phyloP scores from a whole-genome alignment of 2,329 filamentous ascomycete species.

The Septoria petroselini region DNA sequence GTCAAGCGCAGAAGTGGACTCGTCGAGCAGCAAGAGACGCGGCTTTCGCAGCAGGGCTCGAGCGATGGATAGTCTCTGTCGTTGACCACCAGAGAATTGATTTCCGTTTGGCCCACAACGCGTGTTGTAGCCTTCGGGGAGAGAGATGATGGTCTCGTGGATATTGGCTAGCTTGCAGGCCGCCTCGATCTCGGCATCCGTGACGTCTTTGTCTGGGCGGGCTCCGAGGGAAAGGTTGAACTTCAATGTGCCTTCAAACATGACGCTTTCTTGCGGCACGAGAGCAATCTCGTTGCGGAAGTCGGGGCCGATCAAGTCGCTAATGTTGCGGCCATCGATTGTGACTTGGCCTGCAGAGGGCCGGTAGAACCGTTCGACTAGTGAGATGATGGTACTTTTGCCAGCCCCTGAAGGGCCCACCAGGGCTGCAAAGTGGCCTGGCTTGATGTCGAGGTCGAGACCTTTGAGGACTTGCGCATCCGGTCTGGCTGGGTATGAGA shows the following conservation, averaged over 20 bases:
- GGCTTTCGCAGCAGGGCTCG: conserved; percentile 45
- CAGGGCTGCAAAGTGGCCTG: conserved; percentile 43
- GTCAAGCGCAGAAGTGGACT: conserved; percentile 45
- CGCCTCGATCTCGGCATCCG: conserved; percentile 60
- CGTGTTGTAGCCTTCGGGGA: conserved; percentile 66
- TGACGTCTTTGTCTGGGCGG: conserved; percentile 54
- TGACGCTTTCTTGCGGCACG: conserved; percentile 49
- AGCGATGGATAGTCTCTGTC: conserved; percentile 45
- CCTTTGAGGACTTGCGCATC: conserved; percentile 55
- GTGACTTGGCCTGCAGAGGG: conserved; percentile 61
- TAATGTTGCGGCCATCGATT: conserved; percentile 46
- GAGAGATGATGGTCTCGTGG: conserved; percentile 61
- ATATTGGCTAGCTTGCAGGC: conserved; percentile 68
- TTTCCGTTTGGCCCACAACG: conserved; percentile 43
- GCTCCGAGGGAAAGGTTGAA: conserved; percentile 44
- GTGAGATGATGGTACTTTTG: conserved; percentile 43
- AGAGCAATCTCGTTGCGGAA: conserved; percentile 47
- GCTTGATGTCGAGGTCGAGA: conserved; percentile 32
- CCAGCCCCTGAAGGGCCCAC: conserved; percentile 44
- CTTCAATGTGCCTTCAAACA: conserved; percentile 47
- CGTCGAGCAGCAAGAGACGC: conserved; percentile 43
- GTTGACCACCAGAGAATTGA: conserved; percentile 45
- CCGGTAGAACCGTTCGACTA: conserved; percentile 56
- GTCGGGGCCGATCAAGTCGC: conserved; percentile 36
- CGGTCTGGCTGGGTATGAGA: conserved; percentile 64